Evolutionary conservation across 1,284 basidiomycete species (phyloP), one percentile per base, ranked within the genome.

Genomic region (Ganoderma lucidum): DNA sequence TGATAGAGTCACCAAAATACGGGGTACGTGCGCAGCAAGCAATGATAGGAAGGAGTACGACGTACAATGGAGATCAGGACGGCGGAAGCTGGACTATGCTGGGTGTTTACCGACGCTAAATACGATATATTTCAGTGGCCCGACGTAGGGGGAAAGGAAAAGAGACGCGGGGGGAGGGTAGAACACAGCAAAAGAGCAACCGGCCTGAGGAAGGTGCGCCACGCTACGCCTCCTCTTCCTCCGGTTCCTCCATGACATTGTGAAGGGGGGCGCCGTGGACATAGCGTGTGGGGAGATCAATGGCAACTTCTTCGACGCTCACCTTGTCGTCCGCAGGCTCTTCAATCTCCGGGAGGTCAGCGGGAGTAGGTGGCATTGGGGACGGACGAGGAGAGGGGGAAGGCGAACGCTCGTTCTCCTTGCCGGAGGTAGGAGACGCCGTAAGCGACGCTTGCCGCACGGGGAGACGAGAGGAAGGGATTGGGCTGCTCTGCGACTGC

Each of bases 261-360:
- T 96, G 93, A 75, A 96, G 83, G 35, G 95, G 95, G 35, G 93
- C 93, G 44, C 95, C 95, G 77, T 96, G 95, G 42, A 93, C 82
- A 77, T 96, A 96, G 63, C 94, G 87, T 48, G 83, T 87, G 6
- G 94, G 94, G 42, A 78, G 69, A 65, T 74, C 71, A 67, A 75
- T 71, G 70, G 75, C 70, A 73, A 79, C 73, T 53, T 78, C 74
- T 63, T 74, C 74, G 61, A 72, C 70, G 68, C 74, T 69, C 67
- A 74, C 68, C 70, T 72, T 71, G 64, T 75, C 72, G 61, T 76
- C 76, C 65, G 72, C 71, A 23, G 73, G 71, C 60, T 75, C 75
- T 41, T 76, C 75, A 23, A 78, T 73, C 55, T 72, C 75, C 62
- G 76, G 72, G 35, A 73, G 64, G 67, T 73, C 75, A 17, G 69